These are phyloP conservation scores for Gracilaria vermiculophylla DNA, from an alignment of 23 red algal genomes.

Conservation along the genomic window DNA sequence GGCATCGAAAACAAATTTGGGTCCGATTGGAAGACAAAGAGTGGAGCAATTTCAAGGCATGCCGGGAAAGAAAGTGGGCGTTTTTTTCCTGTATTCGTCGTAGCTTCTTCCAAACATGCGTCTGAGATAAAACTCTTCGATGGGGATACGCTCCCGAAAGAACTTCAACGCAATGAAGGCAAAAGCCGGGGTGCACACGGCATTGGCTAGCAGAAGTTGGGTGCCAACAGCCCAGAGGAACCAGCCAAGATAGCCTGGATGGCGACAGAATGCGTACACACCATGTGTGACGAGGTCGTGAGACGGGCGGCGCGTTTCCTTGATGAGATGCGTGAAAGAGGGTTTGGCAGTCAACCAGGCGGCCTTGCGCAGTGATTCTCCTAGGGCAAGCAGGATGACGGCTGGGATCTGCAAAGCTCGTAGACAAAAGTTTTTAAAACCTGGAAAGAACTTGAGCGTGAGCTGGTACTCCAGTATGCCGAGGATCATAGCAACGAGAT, in stretches of 20 bases:
- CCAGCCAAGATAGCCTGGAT: conserved; percentile 96
- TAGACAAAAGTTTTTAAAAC: background rate
- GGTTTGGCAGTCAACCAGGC: conserved; percentile 70
- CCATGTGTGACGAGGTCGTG: conserved; percentile 72
- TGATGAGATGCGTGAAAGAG: conserved; percentile 83
- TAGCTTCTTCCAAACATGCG: conserved; percentile 78
- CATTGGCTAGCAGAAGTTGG: conserved; percentile 83
- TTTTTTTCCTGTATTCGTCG: conserved; percentile 49
- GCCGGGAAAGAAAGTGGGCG: conserved; percentile 71
- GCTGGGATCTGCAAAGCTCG: conserved; percentile 15
- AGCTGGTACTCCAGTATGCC: conserved; percentile 73
- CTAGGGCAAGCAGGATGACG: conserved; percentile 41
- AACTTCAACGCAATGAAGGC: conserved; percentile 72
- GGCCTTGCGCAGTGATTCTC: conserved; percentile 71
- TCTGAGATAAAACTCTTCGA: conserved; percentile 76
- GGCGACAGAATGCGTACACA: conserved; percentile 74
- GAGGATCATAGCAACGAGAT: conserved; percentile 71
- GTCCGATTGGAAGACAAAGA: too few species aligned
- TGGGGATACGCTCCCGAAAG: conserved; percentile 77
- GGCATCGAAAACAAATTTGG: too few species aligned
- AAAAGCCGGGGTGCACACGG: conserved; percentile 46
- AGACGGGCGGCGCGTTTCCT: background rate
- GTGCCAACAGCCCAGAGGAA: conserved; percentile 82
- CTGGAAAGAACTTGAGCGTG: conserved; percentile 3
- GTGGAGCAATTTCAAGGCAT: conserved; percentile 67